Evolutionary conservation across 176 grass and related monocot genomes (phyloP).

Genomic region (Carex littledalei): DNA sequence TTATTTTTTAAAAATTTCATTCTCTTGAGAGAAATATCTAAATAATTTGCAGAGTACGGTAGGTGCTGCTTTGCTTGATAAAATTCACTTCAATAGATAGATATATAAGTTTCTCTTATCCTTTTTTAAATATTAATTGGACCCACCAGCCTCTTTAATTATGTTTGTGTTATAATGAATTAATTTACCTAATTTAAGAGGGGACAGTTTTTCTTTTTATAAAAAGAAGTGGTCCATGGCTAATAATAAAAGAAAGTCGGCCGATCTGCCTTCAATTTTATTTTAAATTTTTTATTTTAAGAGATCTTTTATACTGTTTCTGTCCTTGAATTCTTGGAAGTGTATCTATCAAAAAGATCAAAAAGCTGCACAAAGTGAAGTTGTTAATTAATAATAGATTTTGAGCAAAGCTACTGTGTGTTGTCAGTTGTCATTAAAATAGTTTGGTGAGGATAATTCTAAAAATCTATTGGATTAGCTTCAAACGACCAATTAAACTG

Average conservation of each 20-base stretch:
- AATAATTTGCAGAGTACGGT: too few relatives aligned
- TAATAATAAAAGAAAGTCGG: neutral
- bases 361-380: neutral
- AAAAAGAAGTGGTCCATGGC: neutral
- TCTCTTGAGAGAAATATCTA: neutral
- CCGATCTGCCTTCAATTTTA: neutral
- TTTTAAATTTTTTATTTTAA: too few relatives aligned
- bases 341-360: neutral
- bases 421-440: too few relatives aligned
- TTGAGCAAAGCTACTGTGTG: too few relatives aligned
- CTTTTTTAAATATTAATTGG: neutral
- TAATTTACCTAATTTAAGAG: neutral
- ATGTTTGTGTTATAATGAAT: neutral
- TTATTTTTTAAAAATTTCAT: neutral
- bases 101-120: neutral
- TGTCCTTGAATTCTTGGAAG: neutral
- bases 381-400: too few relatives aligned
- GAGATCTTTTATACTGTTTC: neutral
- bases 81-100: neutral
- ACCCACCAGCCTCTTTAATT: neutral
- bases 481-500: too few relatives aligned
- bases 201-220: conserved; percentile 7
- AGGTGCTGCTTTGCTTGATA: neutral
- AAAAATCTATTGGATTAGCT: too few relatives aligned
- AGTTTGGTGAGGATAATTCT: too few relatives aligned